Base-by-base conservation (phyloP, 306 rosid genomes). In the Casuarina cunninghamiana region DNA sequence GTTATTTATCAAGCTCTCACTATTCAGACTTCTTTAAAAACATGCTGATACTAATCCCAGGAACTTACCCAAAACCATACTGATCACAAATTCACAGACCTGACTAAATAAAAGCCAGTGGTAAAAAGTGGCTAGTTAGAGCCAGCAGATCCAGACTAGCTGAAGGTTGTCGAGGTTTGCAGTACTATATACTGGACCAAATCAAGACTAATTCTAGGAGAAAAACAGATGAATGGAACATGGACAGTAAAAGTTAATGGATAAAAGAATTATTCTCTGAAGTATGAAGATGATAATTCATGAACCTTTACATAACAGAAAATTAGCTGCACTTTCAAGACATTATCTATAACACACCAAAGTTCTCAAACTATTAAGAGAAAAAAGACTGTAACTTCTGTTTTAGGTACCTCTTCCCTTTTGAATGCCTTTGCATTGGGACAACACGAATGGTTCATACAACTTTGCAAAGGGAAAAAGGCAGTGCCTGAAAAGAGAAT, bases 341-440 rank as follows among this genome's bases (percentile, higher is more conserved):
- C 32, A 26, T 26, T 26, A 26, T 26, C 32, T 26, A 26, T 26
- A 26, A 26, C 32, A 26, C 32, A 26, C 32, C 32, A 65, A 17
- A 44, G 50, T 70, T 65, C 13, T 15, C 9, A 3, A 17, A 53
- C 53, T n/a, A 60, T 61, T 42, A 21, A 8, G 72, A 41, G 48
- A 44, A 5, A 38, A 53, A n/a, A 61, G 38, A 66, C 41, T 42
- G 75, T 13, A 55, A 75, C 74, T 58, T 73, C 69, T 67, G 60
- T 38, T 69, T 69, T 17, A 77, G 86, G 16, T 83, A 89, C 99
- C 97, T 89, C 93, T 13, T 91, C 99, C 80, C 99, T 87, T 88
- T 95, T 95, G 88, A 93, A 95, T 48, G 99, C 99, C 76, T 87
- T 91, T 35, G 97, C 97, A 78, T 88, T 95, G 19, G 99, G 99